Conservation (phyloP, 352 stramenopile genomes). For the Pythium aristosporum region DNA sequence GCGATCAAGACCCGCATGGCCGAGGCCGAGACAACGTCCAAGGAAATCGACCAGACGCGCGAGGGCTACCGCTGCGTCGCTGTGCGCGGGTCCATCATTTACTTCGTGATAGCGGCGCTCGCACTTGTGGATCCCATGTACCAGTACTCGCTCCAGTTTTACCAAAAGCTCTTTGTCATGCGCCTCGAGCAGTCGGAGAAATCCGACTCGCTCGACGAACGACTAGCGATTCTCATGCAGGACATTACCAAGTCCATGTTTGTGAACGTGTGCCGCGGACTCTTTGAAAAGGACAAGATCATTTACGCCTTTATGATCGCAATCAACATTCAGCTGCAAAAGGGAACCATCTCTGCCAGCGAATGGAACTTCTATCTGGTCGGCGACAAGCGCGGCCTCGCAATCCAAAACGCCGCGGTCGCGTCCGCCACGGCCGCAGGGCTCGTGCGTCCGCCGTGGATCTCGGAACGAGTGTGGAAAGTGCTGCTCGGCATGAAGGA, state of each 20-base stretch:
- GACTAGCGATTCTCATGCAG: slow-evolving; percentile 89
- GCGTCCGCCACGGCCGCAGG: slow-evolving; percentile 34
- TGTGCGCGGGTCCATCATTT: slow-evolving; percentile 90
- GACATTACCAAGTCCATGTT: slow-evolving; percentile 94
- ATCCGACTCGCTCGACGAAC: slow-evolving; percentile 73
- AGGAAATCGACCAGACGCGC: slow-evolving; percentile 88
- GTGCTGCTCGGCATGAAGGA: slow-evolving; percentile 65
- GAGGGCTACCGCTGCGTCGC: slow-evolving; percentile 92
- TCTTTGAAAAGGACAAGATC: slow-evolving; percentile 96
- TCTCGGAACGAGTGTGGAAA: slow-evolving; percentile 83
- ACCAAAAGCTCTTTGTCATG: slow-evolving; percentile 91
- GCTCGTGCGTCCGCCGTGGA: slow-evolving; percentile 50
- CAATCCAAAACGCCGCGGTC: slow-evolving; percentile 35
- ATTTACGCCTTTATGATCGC: slow-evolving; percentile 94
- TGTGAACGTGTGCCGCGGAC: slow-evolving; percentile 91
- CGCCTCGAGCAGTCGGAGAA: slow-evolving; percentile 82
- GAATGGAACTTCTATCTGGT: slow-evolving; percentile 92
- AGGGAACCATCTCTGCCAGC: slow-evolving; percentile 51
- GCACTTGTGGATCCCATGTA: slow-evolving; percentile 95
- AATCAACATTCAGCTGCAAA: slow-evolving; percentile 82
- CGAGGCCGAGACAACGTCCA: slow-evolving; percentile 89
- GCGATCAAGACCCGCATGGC: slow-evolving; percentile 90
- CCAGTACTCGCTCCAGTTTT: slow-evolving; percentile 94
- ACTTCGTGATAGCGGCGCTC: slow-evolving; percentile 93
- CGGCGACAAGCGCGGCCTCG: slow-evolving; percentile 75